These are phyloP conservation scores for Xanthoconium stramineum DNA, from an alignment of 768 basidiomycete genomes.

Conservation along the genomic window DNA sequence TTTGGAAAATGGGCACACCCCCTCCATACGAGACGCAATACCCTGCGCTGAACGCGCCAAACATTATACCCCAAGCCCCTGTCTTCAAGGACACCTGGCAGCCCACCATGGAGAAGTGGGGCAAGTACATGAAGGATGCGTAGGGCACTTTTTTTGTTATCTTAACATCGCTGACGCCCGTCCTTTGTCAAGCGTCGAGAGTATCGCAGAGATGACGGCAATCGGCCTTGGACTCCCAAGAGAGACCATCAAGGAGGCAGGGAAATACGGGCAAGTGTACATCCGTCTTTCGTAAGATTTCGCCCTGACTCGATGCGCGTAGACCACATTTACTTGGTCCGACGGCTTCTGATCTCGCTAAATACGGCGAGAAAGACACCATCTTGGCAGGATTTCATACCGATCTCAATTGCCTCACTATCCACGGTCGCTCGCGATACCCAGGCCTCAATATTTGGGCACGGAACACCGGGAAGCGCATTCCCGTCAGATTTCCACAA, in stretches of 20 bases:
- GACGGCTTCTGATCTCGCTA: constrained; percentile 85
- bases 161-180: constrained; percentile 4
- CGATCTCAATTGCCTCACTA: constrained; percentile 92
- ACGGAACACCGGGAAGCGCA: constrained; percentile 86
- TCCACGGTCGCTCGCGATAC: constrained; percentile 82
- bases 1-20: constrained; percentile 76
- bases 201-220: constrained; percentile 85
- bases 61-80: constrained; percentile 71
- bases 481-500: constrained; percentile 80
- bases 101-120: constrained; percentile 81
- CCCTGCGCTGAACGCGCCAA: constrained; percentile 73
- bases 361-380: constrained; percentile 73
- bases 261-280: constrained; percentile 70
- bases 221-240: constrained; percentile 74
- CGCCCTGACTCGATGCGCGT: constrained; percentile 3
- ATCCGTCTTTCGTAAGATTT: background rate
- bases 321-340: constrained; percentile 89
- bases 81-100: constrained; percentile 63
- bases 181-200: constrained; percentile 58
- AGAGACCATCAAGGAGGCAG: constrained; percentile 73
- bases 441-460: constrained; percentile 95
- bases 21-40: constrained; percentile 80
- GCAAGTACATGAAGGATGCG: constrained; percentile 84
- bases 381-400: constrained; percentile 94
- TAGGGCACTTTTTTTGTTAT: constrained; percentile 36